Evolutionary conservation across 2,329 filamentous ascomycete genomes (phyloP), one percentile per base, ranked within the genome.

Genomic region (Epichloe sylvatica): DNA sequence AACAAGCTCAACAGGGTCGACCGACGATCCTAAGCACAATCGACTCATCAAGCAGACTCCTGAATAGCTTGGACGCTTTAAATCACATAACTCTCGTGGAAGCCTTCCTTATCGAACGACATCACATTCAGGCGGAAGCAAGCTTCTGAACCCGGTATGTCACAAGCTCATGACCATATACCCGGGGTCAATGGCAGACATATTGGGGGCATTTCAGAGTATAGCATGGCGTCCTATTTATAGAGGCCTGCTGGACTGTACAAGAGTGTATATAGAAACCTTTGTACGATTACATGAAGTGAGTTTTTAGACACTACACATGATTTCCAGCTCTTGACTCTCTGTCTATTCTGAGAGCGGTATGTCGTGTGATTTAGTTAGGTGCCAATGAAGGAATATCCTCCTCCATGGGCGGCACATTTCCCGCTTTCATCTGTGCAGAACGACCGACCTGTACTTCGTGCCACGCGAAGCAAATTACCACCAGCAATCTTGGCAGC

Each of bases 401-500:
- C 23, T 83, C 79, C 60, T 80, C 77, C 51, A 80, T 54, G 2
- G 72, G 62, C 5, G 70, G 69, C 49, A 68, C 72, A 0, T 80
- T 78, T 2, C 69, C 69, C 2, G 67, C 65, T 65, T 87, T 83
- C 68, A 94, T 62, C 62, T 75, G 68, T 41, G 69, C 70, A 5
- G 86, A 84, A 94, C 81, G 23, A 67, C 69, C 81, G 23, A 67
- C 69, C 55, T 96, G 90, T 1, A 84, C 86, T 30, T 84, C 83
- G 50, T 69, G 75, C 90, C 89, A 94, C 89, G 19, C 90, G 78
- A 51, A 96, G 65, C 3, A 95, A 55, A 63, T 96, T 96, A 3
- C 81, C 77, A 0, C 90, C 90, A 0, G 81, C 84, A 9, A 96
- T 70, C 65, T 88, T 89, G 17, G 71, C 76, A 1, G 78, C 84